phyloP scores from a whole-genome alignment of 1,139 yeast genomes.

The Groenewaldozyma sp. region DNA sequence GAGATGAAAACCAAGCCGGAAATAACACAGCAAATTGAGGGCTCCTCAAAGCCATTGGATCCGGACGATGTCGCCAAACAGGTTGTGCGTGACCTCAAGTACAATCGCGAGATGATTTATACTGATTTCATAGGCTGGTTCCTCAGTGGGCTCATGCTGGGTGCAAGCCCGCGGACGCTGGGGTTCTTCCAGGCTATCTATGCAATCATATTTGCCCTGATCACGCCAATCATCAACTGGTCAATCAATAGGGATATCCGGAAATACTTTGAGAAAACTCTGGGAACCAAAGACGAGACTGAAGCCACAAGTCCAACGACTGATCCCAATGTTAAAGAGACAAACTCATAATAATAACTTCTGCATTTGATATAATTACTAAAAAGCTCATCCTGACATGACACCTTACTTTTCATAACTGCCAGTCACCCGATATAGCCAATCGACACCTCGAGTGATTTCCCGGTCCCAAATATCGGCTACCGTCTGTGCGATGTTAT shows the following conservation, averaged over 20 bases:
- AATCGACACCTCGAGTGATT: slow-evolving; percentile 54
- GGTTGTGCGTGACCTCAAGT: slow-evolving; percentile 46
- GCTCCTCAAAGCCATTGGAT: slow-evolving; percentile 63
- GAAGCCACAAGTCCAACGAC: background rate
- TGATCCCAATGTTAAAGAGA: too few species aligned
- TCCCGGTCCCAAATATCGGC: slow-evolving; percentile 83
- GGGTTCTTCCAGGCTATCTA: slow-evolving; percentile 35
- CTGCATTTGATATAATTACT: too few species aligned
- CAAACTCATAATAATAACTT: too few species aligned
- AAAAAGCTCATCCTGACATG: too few species aligned
- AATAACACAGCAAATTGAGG: slow-evolving; percentile 77
- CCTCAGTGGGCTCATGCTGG: slow-evolving; percentile 57
- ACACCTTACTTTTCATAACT: slow-evolving; percentile 5
- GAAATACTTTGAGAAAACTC: slow-evolving; percentile 34
- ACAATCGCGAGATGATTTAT: slow-evolving; percentile 65
- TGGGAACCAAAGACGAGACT: background rate
- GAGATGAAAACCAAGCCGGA: slow-evolving; percentile 83
- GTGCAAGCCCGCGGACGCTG: slow-evolving; percentile 58
- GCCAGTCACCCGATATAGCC: slow-evolving; percentile 34
- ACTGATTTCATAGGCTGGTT: slow-evolving; percentile 88
- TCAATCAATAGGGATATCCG: slow-evolving; percentile 48
- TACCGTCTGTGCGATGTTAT: slow-evolving; percentile 47
- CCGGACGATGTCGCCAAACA: slow-evolving; percentile 59
- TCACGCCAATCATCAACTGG: slow-evolving; percentile 56
- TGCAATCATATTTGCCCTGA: slow-evolving; percentile 42